phyloP scores from a whole-genome alignment of 2,329 filamentous ascomycete genomes.

The Chaetomium olivaceum region DNA sequence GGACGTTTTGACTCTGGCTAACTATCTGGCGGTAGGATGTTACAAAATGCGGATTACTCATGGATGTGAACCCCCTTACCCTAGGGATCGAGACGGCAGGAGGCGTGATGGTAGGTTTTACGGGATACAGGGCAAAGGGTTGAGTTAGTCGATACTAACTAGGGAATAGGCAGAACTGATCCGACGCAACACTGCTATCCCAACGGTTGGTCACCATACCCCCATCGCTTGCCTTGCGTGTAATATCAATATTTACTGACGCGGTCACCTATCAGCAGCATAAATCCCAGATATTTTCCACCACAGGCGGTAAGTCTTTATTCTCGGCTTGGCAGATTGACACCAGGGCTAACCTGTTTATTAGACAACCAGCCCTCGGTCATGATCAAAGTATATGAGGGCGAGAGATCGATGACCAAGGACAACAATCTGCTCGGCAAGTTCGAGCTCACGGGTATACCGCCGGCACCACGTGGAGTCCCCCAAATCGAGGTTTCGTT shows the following conservation, averaged over 20 bases:
- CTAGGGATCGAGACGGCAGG: constrained; percentile 97
- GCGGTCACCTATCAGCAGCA: constrained; percentile 51
- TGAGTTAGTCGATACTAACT: background rate
- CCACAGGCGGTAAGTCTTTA: constrained; percentile 62
- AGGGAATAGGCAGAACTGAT: constrained; percentile 74
- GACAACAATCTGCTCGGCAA: constrained; percentile 97
- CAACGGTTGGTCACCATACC: constrained; percentile 55
- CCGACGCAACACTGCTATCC: constrained; percentile 89
- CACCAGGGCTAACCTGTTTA: background rate
- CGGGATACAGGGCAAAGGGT: background rate
- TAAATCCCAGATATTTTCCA: constrained; percentile 98
- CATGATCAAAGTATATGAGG: constrained; percentile 93
- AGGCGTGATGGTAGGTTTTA: constrained; percentile 67
- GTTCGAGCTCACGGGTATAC: constrained; percentile 96
- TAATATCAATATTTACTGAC: background rate
- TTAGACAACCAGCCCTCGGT: constrained; percentile 87
- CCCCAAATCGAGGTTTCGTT: constrained; percentile 98
- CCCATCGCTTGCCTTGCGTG: background rate
- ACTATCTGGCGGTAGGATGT: constrained; percentile 59
- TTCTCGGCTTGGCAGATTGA: too few relatives aligned
- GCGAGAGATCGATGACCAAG: constrained; percentile 91
- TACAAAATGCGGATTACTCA: constrained; percentile 75
- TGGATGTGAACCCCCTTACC: constrained; percentile 96
- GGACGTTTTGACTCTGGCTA: constrained; percentile 55
- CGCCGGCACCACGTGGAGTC: constrained; percentile 90